Evolutionary conservation across 805 yeast species (phyloP).

Genomic region (Saccharomyces jurei): DNA sequence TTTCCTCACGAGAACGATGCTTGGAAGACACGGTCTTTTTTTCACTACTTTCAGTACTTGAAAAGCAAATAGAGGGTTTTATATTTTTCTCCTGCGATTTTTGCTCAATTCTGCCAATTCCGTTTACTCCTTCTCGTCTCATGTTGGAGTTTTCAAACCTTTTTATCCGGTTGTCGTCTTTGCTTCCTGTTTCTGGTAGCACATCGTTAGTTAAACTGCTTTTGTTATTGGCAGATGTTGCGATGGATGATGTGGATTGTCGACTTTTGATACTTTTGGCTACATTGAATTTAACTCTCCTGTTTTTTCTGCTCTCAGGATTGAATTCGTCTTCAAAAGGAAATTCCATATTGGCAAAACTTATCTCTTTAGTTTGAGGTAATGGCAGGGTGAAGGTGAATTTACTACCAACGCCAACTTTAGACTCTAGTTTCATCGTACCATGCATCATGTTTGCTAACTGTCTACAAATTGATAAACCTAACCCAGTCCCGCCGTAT

Average conservation of each 20-base stretch:
- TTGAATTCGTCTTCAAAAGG: slow-evolving; percentile 65
- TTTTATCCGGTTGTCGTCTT: slow-evolving; percentile 1
- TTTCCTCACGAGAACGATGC: background rate
- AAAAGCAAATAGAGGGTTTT: background rate
- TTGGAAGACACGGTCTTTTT: background rate
- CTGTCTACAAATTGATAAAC: slow-evolving; percentile 82
- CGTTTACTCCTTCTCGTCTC: background rate
- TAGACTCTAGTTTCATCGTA: slow-evolving; percentile 62
- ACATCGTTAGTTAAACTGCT: background rate
- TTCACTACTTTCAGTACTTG: background rate
- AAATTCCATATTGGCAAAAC: slow-evolving; percentile 28
- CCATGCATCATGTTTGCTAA: slow-evolving; percentile 89
- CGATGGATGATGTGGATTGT: slow-evolving; percentile 15
- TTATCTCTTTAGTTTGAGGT: slow-evolving; percentile 40
- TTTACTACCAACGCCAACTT: slow-evolving; percentile 74
- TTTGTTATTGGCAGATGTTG: slow-evolving; percentile 2
- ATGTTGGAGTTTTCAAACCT: slow-evolving; percentile 3
- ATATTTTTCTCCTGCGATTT: background rate
- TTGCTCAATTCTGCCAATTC: background rate
- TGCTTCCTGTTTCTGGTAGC: background rate
- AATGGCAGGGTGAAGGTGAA: slow-evolving; percentile 76
- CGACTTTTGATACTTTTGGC: slow-evolving; percentile 20
- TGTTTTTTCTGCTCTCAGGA: slow-evolving; percentile 41
- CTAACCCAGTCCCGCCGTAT: slow-evolving; percentile 94
- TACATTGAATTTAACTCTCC: slow-evolving; percentile 35